Conservation (phyloP, 768 basidiomycete species). For the Termitomyces titanicus region DNA sequence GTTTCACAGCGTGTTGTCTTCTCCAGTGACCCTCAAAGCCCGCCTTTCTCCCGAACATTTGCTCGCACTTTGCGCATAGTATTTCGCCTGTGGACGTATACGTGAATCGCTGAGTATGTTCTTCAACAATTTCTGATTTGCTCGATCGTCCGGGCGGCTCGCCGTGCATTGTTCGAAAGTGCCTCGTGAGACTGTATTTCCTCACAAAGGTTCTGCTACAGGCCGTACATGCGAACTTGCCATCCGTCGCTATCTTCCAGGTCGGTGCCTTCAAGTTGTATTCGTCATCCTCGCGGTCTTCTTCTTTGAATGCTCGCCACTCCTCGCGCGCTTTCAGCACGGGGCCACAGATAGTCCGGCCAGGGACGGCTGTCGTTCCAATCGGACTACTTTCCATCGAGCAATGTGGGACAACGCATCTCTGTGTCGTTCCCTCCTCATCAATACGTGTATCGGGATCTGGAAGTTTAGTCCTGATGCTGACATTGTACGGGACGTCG, state of each 20-base stretch:
- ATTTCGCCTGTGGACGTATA: not conserved
- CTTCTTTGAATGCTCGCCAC: not conserved
- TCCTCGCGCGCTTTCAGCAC: not conserved
- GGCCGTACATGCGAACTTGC: not conserved
- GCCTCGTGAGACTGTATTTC: not conserved
- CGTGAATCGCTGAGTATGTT: not conserved
- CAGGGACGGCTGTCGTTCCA: not conserved
- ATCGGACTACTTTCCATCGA: not conserved
- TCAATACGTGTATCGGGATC: not conserved
- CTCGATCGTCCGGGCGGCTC: not conserved
- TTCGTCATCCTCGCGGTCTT: constrained; percentile 1
- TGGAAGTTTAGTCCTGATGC: not conserved
- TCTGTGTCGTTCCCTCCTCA: not conserved
- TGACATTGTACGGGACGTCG: not conserved
- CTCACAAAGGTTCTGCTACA: not conserved
- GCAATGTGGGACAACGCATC: not conserved
- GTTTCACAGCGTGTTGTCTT: not conserved
- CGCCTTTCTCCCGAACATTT: not conserved
- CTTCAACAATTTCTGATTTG: not conserved
- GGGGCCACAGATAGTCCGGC: not conserved
- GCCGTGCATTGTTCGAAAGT: not conserved
- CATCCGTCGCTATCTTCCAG: not conserved
- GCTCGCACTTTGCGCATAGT: not conserved
- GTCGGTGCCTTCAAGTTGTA: not conserved
- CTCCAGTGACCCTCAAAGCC: not conserved